Base-by-base conservation (phyloP, 306 rosid genomes). In the Hylodesmum podocarpum region DNA sequence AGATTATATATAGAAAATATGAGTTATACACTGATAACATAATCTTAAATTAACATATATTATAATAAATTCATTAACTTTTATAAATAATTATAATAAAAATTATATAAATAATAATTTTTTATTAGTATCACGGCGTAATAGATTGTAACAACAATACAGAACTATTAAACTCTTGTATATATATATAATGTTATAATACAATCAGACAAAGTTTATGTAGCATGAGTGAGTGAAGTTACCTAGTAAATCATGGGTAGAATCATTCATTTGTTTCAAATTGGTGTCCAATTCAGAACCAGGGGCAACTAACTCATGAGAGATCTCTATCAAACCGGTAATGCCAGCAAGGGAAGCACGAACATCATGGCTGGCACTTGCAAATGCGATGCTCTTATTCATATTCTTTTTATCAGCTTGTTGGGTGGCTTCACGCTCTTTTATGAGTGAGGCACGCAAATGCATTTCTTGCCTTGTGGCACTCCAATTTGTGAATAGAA, bases 281-380 rank as follows among this genome's bases (percentile, higher is more conserved):
- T 86, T 89, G 9, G 84, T 77, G 21, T 75, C 80, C 31, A 94
- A 63, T 55, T 84, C 85, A 4, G 92, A 85, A 63, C 63, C 61
- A 0, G 76, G 36, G 27, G 2, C 28, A 53, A 68, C 84, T 72
- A 89, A 83, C 8, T 79, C 67, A 28, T 10, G 37, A 4, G 86
- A 91, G 37, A 85, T 31, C 16, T 89, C 91, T 4, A 94, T 86
- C 84, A 90, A 79, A 59, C 93, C 93, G 5, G 77, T 81, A 34
- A 94, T 82, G 11, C 85, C 90, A 0, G 95, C 95, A 2, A 91
- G 89, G 79, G 86, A 83, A 70, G 89, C 83, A 0, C 96, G 90
- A 84, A 94, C 77, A 75, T 92, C 98, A 71, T 91, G 97, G 86
- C 91, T 92, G 7, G 93, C 95, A 29, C 50, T 79, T 1, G 91